Conservation (phyloP, 441 rosid species). For the Bruguiera hainesii region DNA sequence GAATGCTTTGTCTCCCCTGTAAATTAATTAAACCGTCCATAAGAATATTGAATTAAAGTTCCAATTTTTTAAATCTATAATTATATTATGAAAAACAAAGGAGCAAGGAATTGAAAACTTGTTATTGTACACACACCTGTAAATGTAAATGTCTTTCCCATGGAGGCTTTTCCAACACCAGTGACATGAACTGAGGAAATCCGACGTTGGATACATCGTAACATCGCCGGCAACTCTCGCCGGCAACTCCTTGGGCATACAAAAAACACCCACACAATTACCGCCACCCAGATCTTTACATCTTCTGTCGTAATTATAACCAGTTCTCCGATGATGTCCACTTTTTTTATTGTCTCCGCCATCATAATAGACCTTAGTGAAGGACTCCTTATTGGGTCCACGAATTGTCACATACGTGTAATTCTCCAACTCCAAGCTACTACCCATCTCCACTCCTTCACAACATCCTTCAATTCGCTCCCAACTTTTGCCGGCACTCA, state of each 20-base stretch:
- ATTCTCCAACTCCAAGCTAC: constrained; percentile 41
- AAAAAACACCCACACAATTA: background rate
- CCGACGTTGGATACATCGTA: constrained; percentile 36
- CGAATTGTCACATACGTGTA: constrained; percentile 53
- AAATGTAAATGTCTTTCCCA: constrained; percentile 64
- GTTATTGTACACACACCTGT: constrained; percentile 32
- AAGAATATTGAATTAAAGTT: too few relatives aligned
- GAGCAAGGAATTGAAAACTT: background rate
- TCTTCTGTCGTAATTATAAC: background rate
- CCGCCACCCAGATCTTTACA: background rate
- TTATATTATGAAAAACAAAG: background rate
- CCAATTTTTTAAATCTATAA: too few relatives aligned
- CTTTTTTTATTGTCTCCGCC: constrained; percentile 24
- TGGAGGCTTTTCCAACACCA: constrained; percentile 56
- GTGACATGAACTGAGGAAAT: constrained; percentile 54
- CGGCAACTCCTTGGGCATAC: constrained; percentile 12
- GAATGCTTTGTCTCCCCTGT: constrained; percentile 76
- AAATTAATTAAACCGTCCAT: background rate
- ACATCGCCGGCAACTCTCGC: constrained; percentile 25
- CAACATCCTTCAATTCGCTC: constrained; percentile 10
- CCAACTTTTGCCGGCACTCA: constrained; percentile 20
- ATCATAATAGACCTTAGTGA: constrained; percentile 44
- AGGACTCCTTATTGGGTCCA: constrained; percentile 32
- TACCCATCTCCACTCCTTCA: constrained; percentile 34
- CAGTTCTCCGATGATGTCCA: background rate